These are phyloP conservation scores for Salix suchowensis DNA, from an alignment of 345 rosid species.

Conservation along the genomic window DNA sequence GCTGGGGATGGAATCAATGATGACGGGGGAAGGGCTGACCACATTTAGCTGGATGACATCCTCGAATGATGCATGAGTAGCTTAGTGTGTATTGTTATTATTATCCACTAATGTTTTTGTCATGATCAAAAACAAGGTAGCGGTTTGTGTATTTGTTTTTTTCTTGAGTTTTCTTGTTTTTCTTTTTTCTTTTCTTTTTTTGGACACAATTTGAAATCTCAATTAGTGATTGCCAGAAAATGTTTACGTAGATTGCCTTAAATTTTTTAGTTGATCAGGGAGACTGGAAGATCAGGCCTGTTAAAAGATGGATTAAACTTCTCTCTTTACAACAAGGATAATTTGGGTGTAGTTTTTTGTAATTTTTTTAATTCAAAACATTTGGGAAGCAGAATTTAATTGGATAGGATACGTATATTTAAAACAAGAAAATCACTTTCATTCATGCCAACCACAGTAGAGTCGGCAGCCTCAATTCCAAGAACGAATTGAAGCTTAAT, in stretches of 20 bases:
- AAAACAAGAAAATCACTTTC: no score
- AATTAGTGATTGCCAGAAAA: not conserved
- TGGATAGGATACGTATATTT: no score
- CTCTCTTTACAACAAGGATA: not conserved
- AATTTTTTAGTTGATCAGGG: not conserved
- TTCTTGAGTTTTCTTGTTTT: constrained; percentile 21
- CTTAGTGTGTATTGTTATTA: constrained; percentile 30
- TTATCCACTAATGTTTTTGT: constrained; percentile 9
- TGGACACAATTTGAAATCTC: constrained; percentile 11
- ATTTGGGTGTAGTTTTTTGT: not conserved
- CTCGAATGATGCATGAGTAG: constrained; percentile 16
- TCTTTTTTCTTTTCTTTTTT: not conserved
- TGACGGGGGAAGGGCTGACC: constrained; percentile 52
- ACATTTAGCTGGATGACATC: constrained; percentile 30
- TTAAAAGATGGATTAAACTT: not conserved
- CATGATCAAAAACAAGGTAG: constrained; percentile 16
- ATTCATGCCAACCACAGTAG: no score
- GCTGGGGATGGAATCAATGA: constrained; percentile 68
- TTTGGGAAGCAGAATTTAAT: no score
- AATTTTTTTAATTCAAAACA: no score
- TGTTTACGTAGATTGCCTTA: not conserved
- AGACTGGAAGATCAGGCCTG: not conserved
- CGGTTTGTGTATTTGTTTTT: constrained; percentile 13
- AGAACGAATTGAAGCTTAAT: no score
- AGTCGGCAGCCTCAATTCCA: no score